Percentiles rank a stretch among this genome's conserved stretches.
phyloP scores from a whole-genome alignment of 768 basidiomycete genomes.

The Paxillus involutus region DNA sequence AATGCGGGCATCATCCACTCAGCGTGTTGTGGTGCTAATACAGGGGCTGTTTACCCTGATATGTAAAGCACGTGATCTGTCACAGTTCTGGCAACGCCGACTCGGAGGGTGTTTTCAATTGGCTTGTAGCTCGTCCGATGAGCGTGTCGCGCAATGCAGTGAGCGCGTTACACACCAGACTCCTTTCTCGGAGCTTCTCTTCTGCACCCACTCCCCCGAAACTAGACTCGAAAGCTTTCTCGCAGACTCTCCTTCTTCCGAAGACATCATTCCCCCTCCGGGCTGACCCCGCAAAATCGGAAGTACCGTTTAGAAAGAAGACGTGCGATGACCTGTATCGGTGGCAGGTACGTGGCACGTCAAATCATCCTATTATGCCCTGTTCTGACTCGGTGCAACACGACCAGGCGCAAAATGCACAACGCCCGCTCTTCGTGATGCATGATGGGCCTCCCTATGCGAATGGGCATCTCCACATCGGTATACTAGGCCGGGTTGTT shows the following conservation, averaged over 20 bases:
- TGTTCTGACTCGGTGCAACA: background rate
- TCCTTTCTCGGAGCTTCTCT: conserved; percentile 14
- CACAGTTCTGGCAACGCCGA: too few relatives aligned
- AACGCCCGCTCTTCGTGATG: conserved; percentile 74
- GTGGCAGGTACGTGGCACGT: conserved; percentile 62
- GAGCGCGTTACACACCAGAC: conserved; percentile 8
- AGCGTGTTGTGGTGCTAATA: too few relatives aligned
- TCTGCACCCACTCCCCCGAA: conserved; percentile 4
- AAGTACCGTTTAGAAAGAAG: conserved; percentile 53
- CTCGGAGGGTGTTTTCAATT: too few relatives aligned
- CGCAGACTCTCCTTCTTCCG: conserved; percentile 74
- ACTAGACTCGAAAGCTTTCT: conserved; percentile 39
- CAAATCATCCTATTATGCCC: background rate
- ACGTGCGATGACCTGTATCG: conserved; percentile 76
- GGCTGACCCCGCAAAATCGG: conserved; percentile 61
- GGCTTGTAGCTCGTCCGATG: conserved; percentile 6
- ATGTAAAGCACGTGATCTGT: too few relatives aligned
- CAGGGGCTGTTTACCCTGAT: too few relatives aligned
- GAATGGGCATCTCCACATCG: conserved; percentile 94
- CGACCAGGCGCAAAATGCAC: conserved; percentile 60
- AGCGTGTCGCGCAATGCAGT: conserved; percentile 18
- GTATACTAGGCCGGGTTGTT: conserved; percentile 38
- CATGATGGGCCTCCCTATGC: conserved; percentile 99
- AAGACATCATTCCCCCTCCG: conserved; percentile 79
- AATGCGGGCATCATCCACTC: too few relatives aligned